Evolutionary conservation across 345 rosid species (phyloP).

Genomic region (Melaleuca quinquenervia): DNA sequence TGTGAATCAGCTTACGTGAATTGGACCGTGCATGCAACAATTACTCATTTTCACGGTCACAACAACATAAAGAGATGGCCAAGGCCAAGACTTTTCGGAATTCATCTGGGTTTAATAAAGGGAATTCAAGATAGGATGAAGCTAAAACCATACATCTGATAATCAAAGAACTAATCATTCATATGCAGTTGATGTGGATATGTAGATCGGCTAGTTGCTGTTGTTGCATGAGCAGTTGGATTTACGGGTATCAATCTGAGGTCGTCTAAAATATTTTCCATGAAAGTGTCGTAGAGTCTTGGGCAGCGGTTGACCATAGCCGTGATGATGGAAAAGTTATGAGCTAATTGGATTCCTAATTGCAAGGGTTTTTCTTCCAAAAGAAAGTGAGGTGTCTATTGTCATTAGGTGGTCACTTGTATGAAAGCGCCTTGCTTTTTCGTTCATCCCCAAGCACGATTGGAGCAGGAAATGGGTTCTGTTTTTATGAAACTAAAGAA

Average conservation of each 20-base stretch:
- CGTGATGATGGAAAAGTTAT: slow-evolving; percentile 55
- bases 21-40: neutral
- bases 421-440: neutral
- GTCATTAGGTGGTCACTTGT: neutral
- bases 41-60: neutral
- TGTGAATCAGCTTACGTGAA: no score
- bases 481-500: neutral
- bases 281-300: slow-evolving; percentile 64
- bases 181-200: neutral
- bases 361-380: slow-evolving; percentile 58
- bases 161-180: neutral
- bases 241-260: slow-evolving; percentile 70
- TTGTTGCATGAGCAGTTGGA: neutral
- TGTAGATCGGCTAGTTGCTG: neutral
- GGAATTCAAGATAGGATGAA: neutral
- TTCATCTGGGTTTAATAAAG: no score
- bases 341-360: slow-evolving; percentile 91
- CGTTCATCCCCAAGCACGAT: neutral
- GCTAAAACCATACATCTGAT: neutral
- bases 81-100: neutral
- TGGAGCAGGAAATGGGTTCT: neutral
- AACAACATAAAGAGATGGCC: neutral
- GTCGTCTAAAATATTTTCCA: slow-evolving; percentile 78
- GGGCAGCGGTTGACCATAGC: slow-evolving; percentile 89
- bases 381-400: slow-evolving; percentile 66